Base-by-base conservation (phyloP, 305 asterid genomes). In the Plantago lanceolata region DNA sequence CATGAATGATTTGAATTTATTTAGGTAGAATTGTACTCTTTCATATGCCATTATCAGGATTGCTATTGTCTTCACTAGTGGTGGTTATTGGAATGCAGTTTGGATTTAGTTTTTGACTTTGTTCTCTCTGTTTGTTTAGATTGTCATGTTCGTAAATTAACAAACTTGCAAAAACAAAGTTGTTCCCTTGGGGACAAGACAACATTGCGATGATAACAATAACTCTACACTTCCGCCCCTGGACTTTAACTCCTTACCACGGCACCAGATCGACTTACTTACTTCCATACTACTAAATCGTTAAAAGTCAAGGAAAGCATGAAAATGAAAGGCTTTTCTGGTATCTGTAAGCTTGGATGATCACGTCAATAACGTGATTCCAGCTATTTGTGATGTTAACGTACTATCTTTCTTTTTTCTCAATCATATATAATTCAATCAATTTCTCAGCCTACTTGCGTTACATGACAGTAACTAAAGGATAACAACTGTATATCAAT, bases 321-420 rank as follows among this genome's bases (percentile, higher is more conserved):
- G 8, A 40, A 9, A 52, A 1, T 8, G 26, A 26, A 54, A 18
- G 19, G 0, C 16, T 31, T 55, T 5, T 2, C 19, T 61, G 14
- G 14, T 15, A 20, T 43, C 59, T 43, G 35, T 17, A 55, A 56
- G 44, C 59, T 57, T 63, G 20, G 43, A 45, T 55, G 43, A 45
- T 55, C 57, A 43, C 37, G 64, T 61, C 73, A 61, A 53, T 19
- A 45, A 52, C 53, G 58, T 29, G 61, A 15, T 62, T 44, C 57
- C 67, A 68, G 16, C 33, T 48, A 58, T 21, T 44, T 11, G 51
- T 64, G 20, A 19, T 48, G 52, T 15, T 48, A 28, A 60, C 15
- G 8, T 3, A 9, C 12, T 13, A 56, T 11, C 13, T 11, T 2
- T 37, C 13, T 7, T 7, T 37, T 2, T 16, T 20, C 20, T 5